phyloP scores from a whole-genome alignment of 352 stramenopile species.

The Globisporangium ultimum region DNA sequence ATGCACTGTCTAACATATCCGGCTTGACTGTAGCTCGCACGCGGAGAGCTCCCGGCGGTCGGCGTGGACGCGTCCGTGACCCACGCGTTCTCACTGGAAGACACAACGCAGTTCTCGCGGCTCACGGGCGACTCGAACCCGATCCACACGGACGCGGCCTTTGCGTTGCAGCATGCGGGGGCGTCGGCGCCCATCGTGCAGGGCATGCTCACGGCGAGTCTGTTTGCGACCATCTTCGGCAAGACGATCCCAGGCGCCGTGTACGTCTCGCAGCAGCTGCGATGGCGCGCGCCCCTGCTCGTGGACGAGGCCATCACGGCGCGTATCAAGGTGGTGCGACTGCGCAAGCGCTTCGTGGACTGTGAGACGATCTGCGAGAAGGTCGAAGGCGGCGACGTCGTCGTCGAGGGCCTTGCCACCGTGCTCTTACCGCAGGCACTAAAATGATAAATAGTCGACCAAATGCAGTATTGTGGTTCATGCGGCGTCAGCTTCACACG shows the following conservation, averaged over 20 bases:
- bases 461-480: background rate
- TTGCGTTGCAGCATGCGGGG: constrained; percentile 22
- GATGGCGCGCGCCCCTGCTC: constrained; percentile 59
- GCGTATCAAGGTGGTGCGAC: constrained; percentile 53
- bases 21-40: constrained; percentile 26
- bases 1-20: background rate
- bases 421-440: constrained; percentile 43
- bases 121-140: constrained; percentile 76
- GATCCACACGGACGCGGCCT: constrained; percentile 62
- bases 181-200: constrained; percentile 58
- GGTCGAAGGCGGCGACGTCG: constrained; percentile 35
- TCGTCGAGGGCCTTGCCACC: constrained; percentile 66
- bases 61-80: constrained; percentile 57
- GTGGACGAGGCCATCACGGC: constrained; percentile 58
- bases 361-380: constrained; percentile 68
- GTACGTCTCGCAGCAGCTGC: constrained; percentile 72
- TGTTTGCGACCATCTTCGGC: constrained; percentile 84
- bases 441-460: background rate
- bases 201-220: constrained; percentile 72
- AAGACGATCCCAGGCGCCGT: constrained; percentile 63
- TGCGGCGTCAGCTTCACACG: too few species aligned
- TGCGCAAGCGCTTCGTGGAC: constrained; percentile 70
- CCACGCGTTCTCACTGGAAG: constrained; percentile 54
- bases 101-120: constrained; percentile 58
- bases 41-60: constrained; percentile 38